phyloP scores from a whole-genome alignment of 352 stramenopile genomes.

The Thalassiosira hispida region DNA sequence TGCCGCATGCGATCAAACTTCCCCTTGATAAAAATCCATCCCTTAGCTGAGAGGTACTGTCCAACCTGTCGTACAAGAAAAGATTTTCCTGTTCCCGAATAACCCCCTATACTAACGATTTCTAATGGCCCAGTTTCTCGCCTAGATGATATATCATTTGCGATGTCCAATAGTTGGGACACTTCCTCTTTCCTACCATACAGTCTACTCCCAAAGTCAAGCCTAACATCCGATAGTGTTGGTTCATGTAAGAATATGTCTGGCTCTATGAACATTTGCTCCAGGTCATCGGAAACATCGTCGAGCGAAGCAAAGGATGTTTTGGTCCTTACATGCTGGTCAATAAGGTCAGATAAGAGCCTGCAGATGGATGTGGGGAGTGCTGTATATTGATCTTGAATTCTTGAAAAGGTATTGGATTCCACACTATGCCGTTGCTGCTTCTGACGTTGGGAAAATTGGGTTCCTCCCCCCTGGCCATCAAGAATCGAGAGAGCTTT shows the following conservation, averaged over 20 bases:
- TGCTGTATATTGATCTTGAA: neutral
- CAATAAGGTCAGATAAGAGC: neutral
- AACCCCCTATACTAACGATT: slow-evolving; percentile 4
- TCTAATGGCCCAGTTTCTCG: slow-evolving; percentile 1
- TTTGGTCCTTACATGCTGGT: neutral
- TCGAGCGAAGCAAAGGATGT: slow-evolving; percentile 11
- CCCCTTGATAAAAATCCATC: slow-evolving; percentile 12
- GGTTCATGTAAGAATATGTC: slow-evolving; percentile 8
- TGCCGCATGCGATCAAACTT: slow-evolving; percentile 26
- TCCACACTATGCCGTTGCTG: neutral
- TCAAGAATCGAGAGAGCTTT: slow-evolving; percentile 8
- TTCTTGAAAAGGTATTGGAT: neutral
- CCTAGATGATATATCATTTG: neutral
- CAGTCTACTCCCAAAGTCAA: slow-evolving; percentile 4
- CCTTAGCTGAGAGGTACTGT: slow-evolving; percentile 4
- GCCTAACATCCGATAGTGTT: neutral
- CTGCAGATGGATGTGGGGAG: slow-evolving; percentile 2
- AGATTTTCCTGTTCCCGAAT: slow-evolving; percentile 5
- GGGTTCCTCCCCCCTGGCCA: neutral
- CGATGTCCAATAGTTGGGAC: neutral
- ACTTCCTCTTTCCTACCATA: slow-evolving; percentile 10
- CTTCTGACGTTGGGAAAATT: neutral
- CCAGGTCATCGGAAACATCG: slow-evolving; percentile 7
- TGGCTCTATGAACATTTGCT: slow-evolving; percentile 6
- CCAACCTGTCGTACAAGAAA: slow-evolving; percentile 16